These are phyloP conservation scores for Pelargonium fulgidum DNA, from an alignment of 441 rosid species.

Conservation along the genomic window DNA sequence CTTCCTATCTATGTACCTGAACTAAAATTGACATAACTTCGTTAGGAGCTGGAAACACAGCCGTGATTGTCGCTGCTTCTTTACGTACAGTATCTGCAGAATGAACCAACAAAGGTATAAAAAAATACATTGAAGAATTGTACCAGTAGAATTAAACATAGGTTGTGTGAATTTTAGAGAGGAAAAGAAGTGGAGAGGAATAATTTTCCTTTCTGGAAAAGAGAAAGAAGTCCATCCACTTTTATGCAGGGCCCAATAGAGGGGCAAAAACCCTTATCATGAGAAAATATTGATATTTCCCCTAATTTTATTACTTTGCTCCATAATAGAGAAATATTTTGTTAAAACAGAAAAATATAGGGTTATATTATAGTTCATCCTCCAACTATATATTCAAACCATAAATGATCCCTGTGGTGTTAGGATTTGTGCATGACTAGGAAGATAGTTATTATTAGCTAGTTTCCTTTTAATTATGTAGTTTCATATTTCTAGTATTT, in stretches of 20 bases:
- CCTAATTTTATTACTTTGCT: too few relatives aligned
- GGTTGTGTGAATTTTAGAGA: background rate
- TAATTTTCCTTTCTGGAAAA: too few relatives aligned
- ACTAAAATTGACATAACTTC: constrained; percentile 97
- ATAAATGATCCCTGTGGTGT: too few relatives aligned
- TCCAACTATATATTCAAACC: too few relatives aligned
- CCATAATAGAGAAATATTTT: too few relatives aligned
- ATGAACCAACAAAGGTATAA: constrained; percentile 21
- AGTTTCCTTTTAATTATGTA: too few relatives aligned
- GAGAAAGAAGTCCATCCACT: background rate
- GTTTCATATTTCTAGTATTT: too few relatives aligned
- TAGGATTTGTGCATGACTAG: too few relatives aligned
- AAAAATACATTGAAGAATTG: constrained; percentile 19
- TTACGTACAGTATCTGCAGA: constrained; percentile 85
- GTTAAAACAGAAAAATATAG: too few relatives aligned
- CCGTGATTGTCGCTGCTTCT: constrained; percentile 94
- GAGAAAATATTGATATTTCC: background rate
- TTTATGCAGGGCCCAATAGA: background rate
- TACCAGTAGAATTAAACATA: constrained; percentile 9
- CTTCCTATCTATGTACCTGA: constrained; percentile 50
- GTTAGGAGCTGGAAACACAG: constrained; percentile 97
- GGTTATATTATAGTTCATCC: too few relatives aligned
- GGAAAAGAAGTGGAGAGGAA: background rate
- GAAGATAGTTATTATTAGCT: too few relatives aligned
- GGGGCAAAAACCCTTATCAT: constrained; percentile 2